Base-by-base conservation (phyloP, 169 alveolate genomes). In the Sarcocystis neurona region DNA sequence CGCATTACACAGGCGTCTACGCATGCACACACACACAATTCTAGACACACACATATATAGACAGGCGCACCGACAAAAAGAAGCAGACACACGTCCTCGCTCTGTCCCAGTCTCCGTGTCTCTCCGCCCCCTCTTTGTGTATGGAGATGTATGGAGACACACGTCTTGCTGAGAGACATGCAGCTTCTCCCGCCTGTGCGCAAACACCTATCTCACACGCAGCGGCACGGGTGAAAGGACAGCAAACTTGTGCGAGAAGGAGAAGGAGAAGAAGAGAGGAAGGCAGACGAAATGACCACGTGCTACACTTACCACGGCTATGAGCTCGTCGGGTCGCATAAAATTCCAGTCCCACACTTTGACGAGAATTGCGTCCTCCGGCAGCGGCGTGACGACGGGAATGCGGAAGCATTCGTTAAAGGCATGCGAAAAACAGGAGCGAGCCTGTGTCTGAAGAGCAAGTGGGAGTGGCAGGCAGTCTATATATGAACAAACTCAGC, bases 321-420 rank as follows among this genome's bases (percentile, higher is more conserved):
- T 56, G 34, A 91, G 90, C 77, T 91, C 92, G 47, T 87, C 90
- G n/a, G 89, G 82, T 12, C 92, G 30, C 87, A 92, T 88, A 85
- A 88, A 66, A 56, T 93, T 94, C 95, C 90, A 89, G 92, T 95
- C 97, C 98, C 98, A 97, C 30, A 97, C 90, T 92, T 96, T 96
- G 48, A 97, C 85, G 58, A 97, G 79, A 18, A 97, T 95, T 75
- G 95, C 92, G 82, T 97, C 98, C 84, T 97, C 98, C 60, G 96
- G 93, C 30, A 96, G 92, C 23, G 98, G 98, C 34, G 97, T 95
- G 50, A 96, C 84, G 39, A 97, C 96, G 30, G 98, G 98, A 46
- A 97, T 94, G 87, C 97, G 92, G 90, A 97, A 95, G 88, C 98
- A 96, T 85, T 97, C 98, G 93, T 97, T 97, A 92, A 95, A 97